Percentiles rank a stretch among this genome's conserved stretches.
Conservation (phyloP, 2,329 filamentous ascomycete species). For the Thelonectria rubi region DNA sequence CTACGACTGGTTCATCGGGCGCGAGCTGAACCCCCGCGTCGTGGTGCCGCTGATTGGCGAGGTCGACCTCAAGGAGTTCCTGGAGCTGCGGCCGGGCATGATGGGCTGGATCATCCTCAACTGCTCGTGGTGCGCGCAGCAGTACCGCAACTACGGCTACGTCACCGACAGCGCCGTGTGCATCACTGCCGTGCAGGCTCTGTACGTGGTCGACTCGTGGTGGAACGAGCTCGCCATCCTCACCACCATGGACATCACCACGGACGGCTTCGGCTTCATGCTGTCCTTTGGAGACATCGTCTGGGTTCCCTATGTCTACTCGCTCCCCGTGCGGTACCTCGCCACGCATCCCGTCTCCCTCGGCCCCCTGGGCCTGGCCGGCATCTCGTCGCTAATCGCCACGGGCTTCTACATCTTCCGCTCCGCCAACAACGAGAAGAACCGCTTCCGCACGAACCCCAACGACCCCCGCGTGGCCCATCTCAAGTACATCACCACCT, state of each 20-base stretch:
- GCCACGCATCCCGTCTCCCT: conserved; percentile 83
- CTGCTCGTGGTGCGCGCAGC: conserved; percentile 83
- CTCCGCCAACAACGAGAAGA: conserved; percentile 93
- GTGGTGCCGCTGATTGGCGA: conserved; percentile 81
- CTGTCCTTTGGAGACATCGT: conserved; percentile 89
- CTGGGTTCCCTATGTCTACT: conserved; percentile 93
- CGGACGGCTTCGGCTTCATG: conserved; percentile 96
- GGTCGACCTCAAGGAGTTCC: conserved; percentile 89
- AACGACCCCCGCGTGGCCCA: conserved; percentile 80
- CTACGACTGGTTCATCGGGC: conserved; percentile 97
- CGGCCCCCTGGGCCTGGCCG: conserved; percentile 70
- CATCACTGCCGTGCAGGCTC: conserved; percentile 76
- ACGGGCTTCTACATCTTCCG: conserved; percentile 93
- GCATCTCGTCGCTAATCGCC: conserved; percentile 72
- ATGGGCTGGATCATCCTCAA: conserved; percentile 89
- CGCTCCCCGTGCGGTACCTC: conserved; percentile 84
- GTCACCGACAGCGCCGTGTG: conserved; percentile 88
- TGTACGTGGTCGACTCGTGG: conserved; percentile 86
- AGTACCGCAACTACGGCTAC: conserved; percentile 85
- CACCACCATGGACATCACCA: conserved; percentile 94
- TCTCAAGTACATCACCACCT: conserved; percentile 86
- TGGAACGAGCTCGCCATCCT: conserved; percentile 90
- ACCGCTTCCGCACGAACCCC: conserved; percentile 89
- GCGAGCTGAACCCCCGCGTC: conserved; percentile 91
- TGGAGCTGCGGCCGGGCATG: conserved; percentile 91